Percentiles rank a stretch among this genome's conserved stretches.
Conservation (phyloP, 768 basidiomycete genomes). For the Leccinum boreale region DNA sequence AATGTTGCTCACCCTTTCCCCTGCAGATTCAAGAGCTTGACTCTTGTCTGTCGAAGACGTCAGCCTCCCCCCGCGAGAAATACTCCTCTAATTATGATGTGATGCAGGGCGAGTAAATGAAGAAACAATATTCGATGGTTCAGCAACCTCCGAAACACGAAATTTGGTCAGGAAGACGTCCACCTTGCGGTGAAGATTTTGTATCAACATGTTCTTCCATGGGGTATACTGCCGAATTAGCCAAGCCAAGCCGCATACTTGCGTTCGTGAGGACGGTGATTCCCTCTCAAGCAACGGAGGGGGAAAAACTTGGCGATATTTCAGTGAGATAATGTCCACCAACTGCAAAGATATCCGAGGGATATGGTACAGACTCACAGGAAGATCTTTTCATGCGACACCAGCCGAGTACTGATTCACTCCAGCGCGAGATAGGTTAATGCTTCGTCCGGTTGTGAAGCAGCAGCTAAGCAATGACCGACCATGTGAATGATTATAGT, state of each 20-base stretch:
- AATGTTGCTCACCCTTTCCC: constrained; percentile 3
- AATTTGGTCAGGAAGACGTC: constrained; percentile 17
- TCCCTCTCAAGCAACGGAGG: background rate
- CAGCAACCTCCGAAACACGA: constrained; percentile 12
- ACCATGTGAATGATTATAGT: background rate
- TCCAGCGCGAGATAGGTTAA: no score
- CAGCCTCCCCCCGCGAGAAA: background rate
- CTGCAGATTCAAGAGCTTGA: constrained; percentile 4
- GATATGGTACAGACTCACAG: no score
- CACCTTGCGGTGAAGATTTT: constrained; percentile 8
- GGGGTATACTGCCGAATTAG: no score
- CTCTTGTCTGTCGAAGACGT: background rate
- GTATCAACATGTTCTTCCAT: constrained; percentile 5
- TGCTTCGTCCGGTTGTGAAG: background rate
- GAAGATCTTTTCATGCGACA: background rate
- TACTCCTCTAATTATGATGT: background rate
- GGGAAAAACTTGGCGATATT: background rate
- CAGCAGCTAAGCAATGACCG: background rate
- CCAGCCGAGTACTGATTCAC: no score
- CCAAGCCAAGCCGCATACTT: background rate
- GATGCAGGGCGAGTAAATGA: constrained; percentile 9
- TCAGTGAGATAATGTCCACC: background rate
- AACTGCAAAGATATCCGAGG: no score
- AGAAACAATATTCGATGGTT: background rate
- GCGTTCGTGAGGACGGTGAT: background rate